Conservation (phyloP, 2,329 filamentous ascomycete genomes). For the Sordariomycetes sp. region DNA sequence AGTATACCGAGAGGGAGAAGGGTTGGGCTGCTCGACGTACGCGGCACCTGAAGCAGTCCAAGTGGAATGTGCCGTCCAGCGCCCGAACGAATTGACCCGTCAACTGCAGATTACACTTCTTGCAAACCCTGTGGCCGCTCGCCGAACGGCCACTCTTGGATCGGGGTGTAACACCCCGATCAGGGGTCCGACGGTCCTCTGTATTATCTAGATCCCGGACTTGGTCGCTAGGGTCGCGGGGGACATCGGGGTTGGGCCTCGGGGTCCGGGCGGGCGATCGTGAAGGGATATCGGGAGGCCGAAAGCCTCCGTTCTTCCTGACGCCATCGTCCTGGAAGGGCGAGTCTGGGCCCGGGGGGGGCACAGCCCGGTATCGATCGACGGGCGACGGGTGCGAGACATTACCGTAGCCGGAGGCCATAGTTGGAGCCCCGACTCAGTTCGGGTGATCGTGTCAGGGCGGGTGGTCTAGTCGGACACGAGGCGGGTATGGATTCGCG, state of each 20-base stretch:
- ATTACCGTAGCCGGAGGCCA: conserved; percentile 34
- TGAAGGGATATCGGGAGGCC: conserved; percentile 18
- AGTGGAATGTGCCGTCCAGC: conserved; percentile 83
- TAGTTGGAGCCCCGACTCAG: conserved; percentile 10
- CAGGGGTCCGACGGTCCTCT: conserved; percentile 30
- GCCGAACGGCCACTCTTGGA: conserved; percentile 33
- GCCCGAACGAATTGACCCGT: conserved; percentile 95
- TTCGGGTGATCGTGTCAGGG: neutral
- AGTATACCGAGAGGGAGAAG: neutral
- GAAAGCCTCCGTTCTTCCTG: conserved; percentile 22
- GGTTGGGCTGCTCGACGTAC: conserved; percentile 37
- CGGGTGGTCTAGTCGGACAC: neutral
- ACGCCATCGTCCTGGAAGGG: conserved; percentile 17
- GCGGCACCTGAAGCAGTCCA: conserved; percentile 96
- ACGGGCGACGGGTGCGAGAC: conserved; percentile 15
- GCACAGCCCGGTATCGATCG: conserved; percentile 21
- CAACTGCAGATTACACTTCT: conserved; percentile 77
- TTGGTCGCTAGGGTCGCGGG: conserved; percentile 10
- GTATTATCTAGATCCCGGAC: neutral
- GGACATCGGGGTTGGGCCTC: neutral
- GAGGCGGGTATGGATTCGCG: neutral
- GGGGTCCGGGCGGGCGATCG: neutral
- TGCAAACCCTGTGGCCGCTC: conserved; percentile 56
- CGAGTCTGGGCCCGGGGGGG: conserved; percentile 15
- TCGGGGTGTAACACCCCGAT: conserved; percentile 40